These are phyloP conservation scores for Daldinia childiae DNA, from an alignment of 495 filamentous ascomycete genomes.

Conservation along the genomic window DNA sequence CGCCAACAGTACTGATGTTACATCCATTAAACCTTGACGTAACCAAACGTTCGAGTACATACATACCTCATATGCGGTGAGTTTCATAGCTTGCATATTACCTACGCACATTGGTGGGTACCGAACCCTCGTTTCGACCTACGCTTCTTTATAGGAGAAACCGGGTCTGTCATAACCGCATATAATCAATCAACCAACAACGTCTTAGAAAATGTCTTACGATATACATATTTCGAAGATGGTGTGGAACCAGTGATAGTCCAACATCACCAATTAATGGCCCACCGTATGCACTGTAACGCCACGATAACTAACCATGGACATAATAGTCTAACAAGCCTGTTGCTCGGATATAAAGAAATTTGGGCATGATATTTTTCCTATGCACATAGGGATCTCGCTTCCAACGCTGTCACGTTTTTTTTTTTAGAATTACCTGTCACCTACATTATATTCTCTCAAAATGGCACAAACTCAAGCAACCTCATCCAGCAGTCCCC, in stretches of 20 bases:
- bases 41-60: not conserved
- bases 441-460: not conserved
- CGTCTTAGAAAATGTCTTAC: not conserved
- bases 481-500: not conserved
- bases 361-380: not conserved
- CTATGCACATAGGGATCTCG: not conserved
- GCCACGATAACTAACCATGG: not conserved
- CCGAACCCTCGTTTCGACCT: no score
- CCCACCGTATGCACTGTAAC: not conserved
- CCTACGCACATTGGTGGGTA: not conserved
- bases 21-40: not conserved
- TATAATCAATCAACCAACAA: not conserved
- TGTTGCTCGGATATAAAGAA: not conserved
- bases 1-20: not conserved
- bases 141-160: not conserved
- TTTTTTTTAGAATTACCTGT: not conserved
- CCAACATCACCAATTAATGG: not conserved
- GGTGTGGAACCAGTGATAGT: not conserved
- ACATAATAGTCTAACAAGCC: not conserved
- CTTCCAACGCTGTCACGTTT: not conserved
- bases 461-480: not conserved
- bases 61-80: not conserved
- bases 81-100: not conserved
- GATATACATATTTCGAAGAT: not conserved
- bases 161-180: not conserved